Evolutionary conservation across 768 basidiomycete genomes (phyloP).

Genomic region (Baorangia bicolor): DNA sequence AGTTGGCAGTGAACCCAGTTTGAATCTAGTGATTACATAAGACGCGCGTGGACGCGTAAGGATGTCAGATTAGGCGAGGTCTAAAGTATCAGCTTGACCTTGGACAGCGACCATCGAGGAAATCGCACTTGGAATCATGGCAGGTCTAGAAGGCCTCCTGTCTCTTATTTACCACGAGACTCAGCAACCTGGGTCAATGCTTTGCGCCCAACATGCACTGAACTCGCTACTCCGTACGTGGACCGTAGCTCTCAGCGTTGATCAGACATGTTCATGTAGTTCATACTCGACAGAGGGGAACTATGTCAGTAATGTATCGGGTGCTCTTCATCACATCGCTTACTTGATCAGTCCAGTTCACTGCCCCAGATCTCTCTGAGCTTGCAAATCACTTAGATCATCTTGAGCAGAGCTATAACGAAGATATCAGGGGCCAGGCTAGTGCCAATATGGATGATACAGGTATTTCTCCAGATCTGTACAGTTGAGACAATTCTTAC

Average conservation of each 20-base stretch:
- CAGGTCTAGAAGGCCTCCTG: constrained; percentile 53
- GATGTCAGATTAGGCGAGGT: constrained; percentile 17
- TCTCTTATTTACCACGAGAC: constrained; percentile 73
- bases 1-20: background rate
- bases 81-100: constrained; percentile 2
- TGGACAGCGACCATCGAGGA: constrained; percentile 14
- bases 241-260: constrained; percentile 35
- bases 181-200: constrained; percentile 76
- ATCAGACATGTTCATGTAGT: constrained; percentile 37
- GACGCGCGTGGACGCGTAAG: constrained; percentile 34
- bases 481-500: background rate
- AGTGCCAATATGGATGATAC: constrained; percentile 93
- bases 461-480: constrained; percentile 39
- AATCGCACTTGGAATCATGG: constrained; percentile 40
- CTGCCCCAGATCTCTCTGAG: constrained; percentile 73
- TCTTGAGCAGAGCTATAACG: constrained; percentile 61
- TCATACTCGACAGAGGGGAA: constrained; percentile 38
- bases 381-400: constrained; percentile 69
- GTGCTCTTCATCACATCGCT: background rate
- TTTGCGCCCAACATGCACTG: constrained; percentile 86
- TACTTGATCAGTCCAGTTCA: constrained; percentile 51
- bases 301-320: constrained; percentile 41
- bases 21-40: constrained; percentile 25
- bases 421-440: constrained; percentile 39
- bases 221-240: constrained; percentile 71